phyloP scores from a whole-genome alignment of 495 filamentous ascomycete genomes.

The Penicillium psychrofluorescens region DNA sequence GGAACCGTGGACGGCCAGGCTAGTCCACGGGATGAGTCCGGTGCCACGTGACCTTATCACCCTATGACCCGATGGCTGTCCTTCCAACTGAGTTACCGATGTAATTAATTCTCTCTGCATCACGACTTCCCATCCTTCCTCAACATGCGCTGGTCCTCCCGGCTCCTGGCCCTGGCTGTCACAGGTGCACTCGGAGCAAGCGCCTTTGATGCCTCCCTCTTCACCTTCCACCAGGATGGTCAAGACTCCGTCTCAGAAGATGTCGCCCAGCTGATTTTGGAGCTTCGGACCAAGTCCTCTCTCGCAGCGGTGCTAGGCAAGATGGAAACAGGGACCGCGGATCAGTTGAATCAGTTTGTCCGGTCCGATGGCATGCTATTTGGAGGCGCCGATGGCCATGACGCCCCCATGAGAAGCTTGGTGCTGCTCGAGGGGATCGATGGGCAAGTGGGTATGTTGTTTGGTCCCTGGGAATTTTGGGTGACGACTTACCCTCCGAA shows the following conservation, averaged over 20 bases:
- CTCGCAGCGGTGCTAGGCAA: conserved; percentile 40
- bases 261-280: conserved; percentile 45
- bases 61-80: no score
- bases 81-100: no score
- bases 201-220: conserved; percentile 29
- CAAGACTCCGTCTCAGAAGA: conserved; percentile 28
- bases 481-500: background rate
- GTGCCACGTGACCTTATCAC: no score
- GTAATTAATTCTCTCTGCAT: background rate
- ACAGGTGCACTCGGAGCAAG: conserved; percentile 17
- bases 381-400: conserved; percentile 9
- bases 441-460: conserved; percentile 30
- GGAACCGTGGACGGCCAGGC: background rate
- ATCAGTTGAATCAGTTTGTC: conserved; percentile 43
- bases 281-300: conserved; percentile 47
- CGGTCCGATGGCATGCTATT: conserved; percentile 35
- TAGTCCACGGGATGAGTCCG: background rate
- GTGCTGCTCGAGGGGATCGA: conserved; percentile 43
- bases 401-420: conserved; percentile 22
- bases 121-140: conserved; percentile 1
- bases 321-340: conserved; percentile 34
- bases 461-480: background rate
- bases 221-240: conserved; percentile 17
- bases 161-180: conserved; percentile 20
- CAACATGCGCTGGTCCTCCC: conserved; percentile 20